These are phyloP conservation scores for Geranium brycei DNA, from an alignment of 345 rosid species.

Conservation along the genomic window DNA sequence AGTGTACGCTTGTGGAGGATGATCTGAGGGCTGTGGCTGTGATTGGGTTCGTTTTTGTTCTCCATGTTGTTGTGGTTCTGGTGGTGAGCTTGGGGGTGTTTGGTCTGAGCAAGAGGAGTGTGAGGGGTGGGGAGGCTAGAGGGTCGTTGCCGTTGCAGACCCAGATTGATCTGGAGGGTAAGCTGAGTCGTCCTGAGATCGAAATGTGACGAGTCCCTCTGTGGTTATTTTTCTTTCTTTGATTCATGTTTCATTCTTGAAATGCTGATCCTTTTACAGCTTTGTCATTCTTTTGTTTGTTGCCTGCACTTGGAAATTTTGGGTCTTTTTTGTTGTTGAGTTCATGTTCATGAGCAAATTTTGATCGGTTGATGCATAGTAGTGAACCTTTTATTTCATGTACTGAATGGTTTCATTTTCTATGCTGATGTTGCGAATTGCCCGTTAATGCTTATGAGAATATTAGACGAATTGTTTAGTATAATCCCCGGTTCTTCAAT, in stretches of 20 bases:
- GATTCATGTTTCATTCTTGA: constrained; percentile 3
- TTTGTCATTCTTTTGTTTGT: neutral
- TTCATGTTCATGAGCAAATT: too few relatives aligned
- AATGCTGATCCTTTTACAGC: neutral
- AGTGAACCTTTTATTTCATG: too few relatives aligned
- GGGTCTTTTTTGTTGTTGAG: too few relatives aligned
- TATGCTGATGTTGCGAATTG: too few relatives aligned
- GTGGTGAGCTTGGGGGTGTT: constrained; percentile 20
- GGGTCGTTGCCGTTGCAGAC: constrained; percentile 28
- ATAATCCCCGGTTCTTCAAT: too few relatives aligned
- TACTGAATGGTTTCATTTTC: neutral
- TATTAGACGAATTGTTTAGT: too few relatives aligned
- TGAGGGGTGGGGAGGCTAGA: constrained; percentile 24
- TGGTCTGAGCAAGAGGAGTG: constrained; percentile 20
- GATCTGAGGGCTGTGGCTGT: constrained; percentile 39
- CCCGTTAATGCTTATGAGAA: too few relatives aligned
- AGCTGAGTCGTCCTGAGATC: constrained; percentile 10
- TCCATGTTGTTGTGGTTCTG: constrained; percentile 30
- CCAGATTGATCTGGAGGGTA: constrained; percentile 22
- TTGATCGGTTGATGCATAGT: too few relatives aligned
- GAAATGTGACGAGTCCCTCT: constrained; percentile 30
- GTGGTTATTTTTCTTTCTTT: neutral
- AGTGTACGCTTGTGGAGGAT: constrained; percentile 45
- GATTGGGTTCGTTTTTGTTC: constrained; percentile 41
- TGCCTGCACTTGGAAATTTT: neutral